Evolutionary conservation across 495 filamentous ascomycete species (phyloP).

Genomic region (Lasiosphaeria hispida): DNA sequence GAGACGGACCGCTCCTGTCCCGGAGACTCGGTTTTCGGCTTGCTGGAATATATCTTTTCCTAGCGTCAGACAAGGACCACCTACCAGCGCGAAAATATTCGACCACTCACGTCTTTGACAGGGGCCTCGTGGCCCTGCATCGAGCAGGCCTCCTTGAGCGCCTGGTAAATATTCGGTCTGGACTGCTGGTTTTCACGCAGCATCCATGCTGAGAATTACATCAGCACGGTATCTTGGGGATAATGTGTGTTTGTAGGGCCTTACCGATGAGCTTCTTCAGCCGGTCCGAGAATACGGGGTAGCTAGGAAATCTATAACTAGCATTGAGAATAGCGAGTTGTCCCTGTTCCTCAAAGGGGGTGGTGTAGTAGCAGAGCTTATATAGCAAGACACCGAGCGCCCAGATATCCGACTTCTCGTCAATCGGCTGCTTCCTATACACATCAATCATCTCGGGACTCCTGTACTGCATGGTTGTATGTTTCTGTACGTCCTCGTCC

Average conservation of each 20-base stretch:
- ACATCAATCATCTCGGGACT: slow-evolving; percentile 99
- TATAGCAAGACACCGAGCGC: slow-evolving; percentile 92
- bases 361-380: slow-evolving; percentile 99
- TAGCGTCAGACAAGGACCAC: slow-evolving; percentile 15
- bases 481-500: slow-evolving; percentile 95
- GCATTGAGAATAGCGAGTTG: slow-evolving; percentile 98
- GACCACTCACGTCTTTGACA: slow-evolving; percentile 77
- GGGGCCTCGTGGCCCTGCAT: slow-evolving; percentile 89
- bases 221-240: slow-evolving; percentile 30
- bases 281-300: slow-evolving; percentile 85
- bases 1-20: slow-evolving; percentile 22
- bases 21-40: slow-evolving; percentile 45
- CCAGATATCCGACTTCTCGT: slow-evolving; percentile 99
- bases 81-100: slow-evolving; percentile 1
- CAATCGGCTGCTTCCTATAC: slow-evolving; percentile 91
- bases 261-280: slow-evolving; percentile 89
- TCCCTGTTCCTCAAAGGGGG: slow-evolving; percentile 95
- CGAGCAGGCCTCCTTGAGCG: slow-evolving; percentile 75
- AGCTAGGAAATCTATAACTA: slow-evolving; percentile 84
- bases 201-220: slow-evolving; percentile 68
- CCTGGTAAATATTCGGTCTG: slow-evolving; percentile 92
- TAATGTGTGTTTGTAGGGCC: slow-evolving; percentile 22
- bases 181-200: slow-evolving; percentile 77
- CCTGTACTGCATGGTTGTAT: slow-evolving; percentile 95
- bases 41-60: slow-evolving; percentile 75